Conservation (phyloP, 495 filamentous ascomycete genomes). For the Aspergillus haitiensis region DNA sequence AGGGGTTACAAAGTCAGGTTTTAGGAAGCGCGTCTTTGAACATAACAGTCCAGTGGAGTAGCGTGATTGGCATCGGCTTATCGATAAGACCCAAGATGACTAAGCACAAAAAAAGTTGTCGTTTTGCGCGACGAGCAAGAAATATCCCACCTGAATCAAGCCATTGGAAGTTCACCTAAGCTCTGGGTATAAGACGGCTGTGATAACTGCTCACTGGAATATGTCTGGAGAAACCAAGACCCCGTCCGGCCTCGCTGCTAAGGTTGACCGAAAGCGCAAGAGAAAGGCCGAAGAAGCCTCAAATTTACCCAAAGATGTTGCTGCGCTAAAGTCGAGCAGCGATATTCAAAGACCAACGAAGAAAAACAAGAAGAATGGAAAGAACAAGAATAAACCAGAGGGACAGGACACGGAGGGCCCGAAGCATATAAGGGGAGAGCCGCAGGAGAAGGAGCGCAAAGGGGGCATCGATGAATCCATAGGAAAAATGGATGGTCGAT, state of each 20-base stretch:
- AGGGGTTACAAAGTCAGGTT: not conserved
- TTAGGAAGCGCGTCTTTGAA: conserved; percentile 20
- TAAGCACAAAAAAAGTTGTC: conserved; percentile 27
- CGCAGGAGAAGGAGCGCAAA: conserved; percentile 61
- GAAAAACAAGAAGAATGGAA: conserved; percentile 48
- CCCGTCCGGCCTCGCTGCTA: conserved; percentile 34
- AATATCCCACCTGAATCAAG: not conserved
- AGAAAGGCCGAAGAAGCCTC: conserved; percentile 49
- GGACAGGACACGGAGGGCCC: conserved; percentile 45
- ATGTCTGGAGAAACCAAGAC: conserved; percentile 23
- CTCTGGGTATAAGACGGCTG: too few species aligned
- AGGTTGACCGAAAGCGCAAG: conserved; percentile 54
- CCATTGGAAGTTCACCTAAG: conserved; percentile 4
- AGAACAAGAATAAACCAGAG: conserved; percentile 50
- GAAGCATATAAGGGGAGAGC: conserved; percentile 44
- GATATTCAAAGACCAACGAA: conserved; percentile 34
- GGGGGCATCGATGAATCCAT: conserved; percentile 78
- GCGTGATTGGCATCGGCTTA: conserved; percentile 31
- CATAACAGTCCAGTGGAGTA: conserved; percentile 26
- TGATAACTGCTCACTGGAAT: not conserved
- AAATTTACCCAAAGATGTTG: conserved; percentile 30
- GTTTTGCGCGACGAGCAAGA: not conserved
- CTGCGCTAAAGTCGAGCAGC: conserved; percentile 27
- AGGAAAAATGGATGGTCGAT: conserved; percentile 71
- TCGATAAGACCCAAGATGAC: conserved; percentile 39